Evolutionary conservation across 352 stramenopile species (phyloP).

Genomic region (Phytophthora citricola): DNA sequence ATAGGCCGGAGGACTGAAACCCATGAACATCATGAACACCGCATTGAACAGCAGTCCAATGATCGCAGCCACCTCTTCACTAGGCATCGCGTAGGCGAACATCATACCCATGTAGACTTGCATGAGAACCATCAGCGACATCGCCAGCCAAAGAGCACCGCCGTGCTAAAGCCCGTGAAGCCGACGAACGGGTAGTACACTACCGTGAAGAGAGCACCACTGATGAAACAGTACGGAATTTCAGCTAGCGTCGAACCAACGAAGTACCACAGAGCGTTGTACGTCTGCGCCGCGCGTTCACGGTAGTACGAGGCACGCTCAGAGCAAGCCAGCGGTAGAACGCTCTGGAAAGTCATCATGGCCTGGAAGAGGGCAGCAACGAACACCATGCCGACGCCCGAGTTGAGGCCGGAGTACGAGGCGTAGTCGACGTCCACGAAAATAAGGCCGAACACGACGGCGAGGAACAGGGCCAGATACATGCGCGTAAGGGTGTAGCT

Average conservation of each 20-base stretch:
- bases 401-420: slow-evolving; percentile 44
- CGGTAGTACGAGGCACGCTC: slow-evolving; percentile 73
- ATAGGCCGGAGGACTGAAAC: slow-evolving; percentile 25
- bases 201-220: slow-evolving; percentile 43
- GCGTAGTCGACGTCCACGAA: slow-evolving; percentile 52
- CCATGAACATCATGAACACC: slow-evolving; percentile 50
- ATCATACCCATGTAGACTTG: slow-evolving; percentile 46
- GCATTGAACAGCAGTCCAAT: slow-evolving; percentile 42
- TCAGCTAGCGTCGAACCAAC: slow-evolving; percentile 63
- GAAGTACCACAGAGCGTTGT: slow-evolving; percentile 69
- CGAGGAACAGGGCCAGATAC: slow-evolving; percentile 65
- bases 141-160: slow-evolving; percentile 33
- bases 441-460: slow-evolving; percentile 73
- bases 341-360: slow-evolving; percentile 70
- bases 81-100: slow-evolving; percentile 41
- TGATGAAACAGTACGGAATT: slow-evolving; percentile 63
- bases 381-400: slow-evolving; percentile 57
- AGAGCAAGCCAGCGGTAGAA: slow-evolving; percentile 68
- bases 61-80: slow-evolving; percentile 38
- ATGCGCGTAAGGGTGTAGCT: slow-evolving; percentile 78
- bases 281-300: slow-evolving; percentile 85
- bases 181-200: slow-evolving; percentile 50
- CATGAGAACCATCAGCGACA: slow-evolving; percentile 38
- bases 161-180: slow-evolving; percentile 32
- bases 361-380: slow-evolving; percentile 73